phyloP scores from a whole-genome alignment of 192 early-diverging fungal species.

The Spizellomyces sp. region DNA sequence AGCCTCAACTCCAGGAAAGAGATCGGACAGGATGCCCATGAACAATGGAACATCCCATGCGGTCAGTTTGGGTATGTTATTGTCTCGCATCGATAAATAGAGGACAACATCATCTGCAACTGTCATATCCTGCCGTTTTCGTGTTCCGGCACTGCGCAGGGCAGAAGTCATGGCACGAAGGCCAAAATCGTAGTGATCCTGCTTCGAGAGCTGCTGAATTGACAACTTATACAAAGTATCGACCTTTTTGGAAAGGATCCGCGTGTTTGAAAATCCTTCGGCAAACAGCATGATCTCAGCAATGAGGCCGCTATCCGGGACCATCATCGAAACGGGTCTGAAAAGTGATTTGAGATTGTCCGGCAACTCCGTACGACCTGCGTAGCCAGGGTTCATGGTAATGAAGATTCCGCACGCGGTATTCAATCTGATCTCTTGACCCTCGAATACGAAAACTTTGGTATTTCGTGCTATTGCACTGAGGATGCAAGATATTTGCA shows the following conservation, averaged over 20 bases:
- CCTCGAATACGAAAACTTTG: slow-evolving; percentile 59
- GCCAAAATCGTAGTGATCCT: slow-evolving; percentile 66
- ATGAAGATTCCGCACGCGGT: slow-evolving; percentile 57
- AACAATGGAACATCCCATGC: slow-evolving; percentile 66
- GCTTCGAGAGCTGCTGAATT: slow-evolving; percentile 64
- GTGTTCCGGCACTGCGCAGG: slow-evolving; percentile 48
- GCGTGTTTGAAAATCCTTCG: slow-evolving; percentile 63
- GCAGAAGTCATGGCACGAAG: slow-evolving; percentile 57
- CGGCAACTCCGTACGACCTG: slow-evolving; percentile 58
- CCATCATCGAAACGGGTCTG: slow-evolving; percentile 66
- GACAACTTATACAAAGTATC: slow-evolving; percentile 62
- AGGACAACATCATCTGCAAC: slow-evolving; percentile 58
- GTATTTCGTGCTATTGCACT: slow-evolving; percentile 52
- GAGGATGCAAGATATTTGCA: slow-evolving; percentile 60
- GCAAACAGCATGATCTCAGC: slow-evolving; percentile 69
- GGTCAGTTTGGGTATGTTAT: slow-evolving; percentile 62
- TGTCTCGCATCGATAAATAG: slow-evolving; percentile 55
- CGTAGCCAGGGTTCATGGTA: slow-evolving; percentile 65
- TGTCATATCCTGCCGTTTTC: slow-evolving; percentile 49
- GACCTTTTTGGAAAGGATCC: slow-evolving; percentile 56
- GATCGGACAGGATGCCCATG: slow-evolving; percentile 56
- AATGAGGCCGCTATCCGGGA: slow-evolving; percentile 62
- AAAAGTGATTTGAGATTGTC: slow-evolving; percentile 64
- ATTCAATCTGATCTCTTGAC: slow-evolving; percentile 58
- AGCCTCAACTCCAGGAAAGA: slow-evolving; percentile 60